Conservation (phyloP, 495 filamentous ascomycete species). For the Cudoniella acicularis region DNA sequence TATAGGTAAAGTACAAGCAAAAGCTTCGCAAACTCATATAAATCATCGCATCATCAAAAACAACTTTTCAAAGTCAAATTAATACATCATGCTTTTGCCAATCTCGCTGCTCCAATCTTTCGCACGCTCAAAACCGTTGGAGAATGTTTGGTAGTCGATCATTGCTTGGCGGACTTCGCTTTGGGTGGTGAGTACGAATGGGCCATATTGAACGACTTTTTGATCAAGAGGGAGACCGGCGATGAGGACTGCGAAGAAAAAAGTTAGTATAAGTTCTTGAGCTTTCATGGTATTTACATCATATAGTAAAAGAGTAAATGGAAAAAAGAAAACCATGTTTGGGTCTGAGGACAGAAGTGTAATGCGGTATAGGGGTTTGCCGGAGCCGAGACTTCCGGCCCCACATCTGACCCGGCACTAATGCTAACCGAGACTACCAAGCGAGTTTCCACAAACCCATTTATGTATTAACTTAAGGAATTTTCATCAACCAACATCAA, state of each 20-base stretch:
- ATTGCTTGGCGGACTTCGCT: constrained; percentile 91
- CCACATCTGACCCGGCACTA: no score
- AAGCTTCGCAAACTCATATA: no score
- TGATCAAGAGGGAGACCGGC: constrained; percentile 87
- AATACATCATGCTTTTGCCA: constrained; percentile 54
- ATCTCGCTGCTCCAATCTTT: constrained; percentile 88
- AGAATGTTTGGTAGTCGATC: constrained; percentile 76
- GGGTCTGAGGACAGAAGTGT: no score
- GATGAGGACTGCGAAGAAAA: constrained; percentile 53
- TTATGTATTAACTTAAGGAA: no score
- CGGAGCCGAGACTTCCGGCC: no score
- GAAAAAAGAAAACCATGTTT: no score
- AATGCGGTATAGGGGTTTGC: no score
- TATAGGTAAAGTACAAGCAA: no score
- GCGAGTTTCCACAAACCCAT: no score
- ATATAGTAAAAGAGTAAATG: no score
- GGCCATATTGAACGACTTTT: constrained; percentile 92
- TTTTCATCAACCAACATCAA: no score
- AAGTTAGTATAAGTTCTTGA: constrained; percentile 4
- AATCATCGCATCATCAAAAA: background rate
- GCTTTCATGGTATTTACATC: background rate
- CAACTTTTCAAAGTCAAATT: background rate
- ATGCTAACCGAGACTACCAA: no score
- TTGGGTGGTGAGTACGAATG: constrained; percentile 80
- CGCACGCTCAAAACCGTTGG: constrained; percentile 89